Evolutionary conservation across 2,329 filamentous ascomycete genomes (phyloP), one percentile per base, ranked within the genome.

Genomic region (Ceratocystis destructans): DNA sequence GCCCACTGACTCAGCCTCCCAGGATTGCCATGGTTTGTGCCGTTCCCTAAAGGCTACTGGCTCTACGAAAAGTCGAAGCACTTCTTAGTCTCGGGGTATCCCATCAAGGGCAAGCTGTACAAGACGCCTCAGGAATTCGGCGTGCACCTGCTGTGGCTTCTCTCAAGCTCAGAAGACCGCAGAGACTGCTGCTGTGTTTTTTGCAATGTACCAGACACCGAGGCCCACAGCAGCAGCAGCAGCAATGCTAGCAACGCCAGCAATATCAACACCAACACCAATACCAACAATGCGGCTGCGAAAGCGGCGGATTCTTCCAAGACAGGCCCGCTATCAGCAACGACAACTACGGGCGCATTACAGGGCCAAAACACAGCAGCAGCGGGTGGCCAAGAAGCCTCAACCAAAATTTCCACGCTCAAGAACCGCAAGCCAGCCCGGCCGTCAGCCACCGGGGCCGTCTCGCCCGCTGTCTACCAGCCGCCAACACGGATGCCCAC

Each of bases 91-190:
- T 80, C 79, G 4, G 79, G 79, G 7, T 79, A 80, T 67, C 79
- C 79, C 4, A 73, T 77, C 68, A 79, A 80, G 68, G 71, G 74
- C 44, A 80, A 79, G 71, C 73, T 79, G 4, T 82, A 78, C 71
- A 80, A 79, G 71, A 80, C 78, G 55, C 80, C 80, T 0, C 79
- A 81, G 66, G 80, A 83, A 69, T 81, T 83, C 67, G 79, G 77
- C 3, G 73, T 80, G 7, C 80, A 83, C 68, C 69, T 81, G 28
- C 74, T 83, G 62, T 83, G 80, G 80, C 76, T 83, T 1, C 73
- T 79, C 6, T 80, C 79, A 37, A 71, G 73, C 17, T 81, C 80
- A 15, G 74, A 72, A 68, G 77, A 80, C 70, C 78, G 79, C 61
- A 75, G 71, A 57, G 78, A 82, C 68, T 83, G 80, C 71, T 80